Evolutionary conservation across 2,329 filamentous ascomycete species (phyloP), one percentile per base, ranked within the genome.

Genomic region (Cordyceps farinosa): DNA sequence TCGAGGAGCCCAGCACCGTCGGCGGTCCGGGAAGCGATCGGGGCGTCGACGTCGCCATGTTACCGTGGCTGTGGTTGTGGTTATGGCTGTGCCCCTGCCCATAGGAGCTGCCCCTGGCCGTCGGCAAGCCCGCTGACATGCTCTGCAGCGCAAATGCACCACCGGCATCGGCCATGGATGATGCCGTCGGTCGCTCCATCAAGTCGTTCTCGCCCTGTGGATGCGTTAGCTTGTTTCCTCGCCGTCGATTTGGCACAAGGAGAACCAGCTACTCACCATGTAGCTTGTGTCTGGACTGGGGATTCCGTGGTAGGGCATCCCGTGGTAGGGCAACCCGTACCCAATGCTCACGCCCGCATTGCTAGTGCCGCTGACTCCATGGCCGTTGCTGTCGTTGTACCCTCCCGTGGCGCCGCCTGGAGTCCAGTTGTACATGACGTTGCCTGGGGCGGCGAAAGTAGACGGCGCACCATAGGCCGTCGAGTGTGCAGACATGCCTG

Each of bases 111-210:
- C 47, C 22, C 29, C 32, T 36, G 29, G n/a, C 17, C 30, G n/a
- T 22, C 30, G 55, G 48, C 32, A 60, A 30, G 38, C 55, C 62
- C 17, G 53, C 48, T 5, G 62, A 57, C 47, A 64, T 54, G 48
- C 22, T 64, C 40, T 64, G 62, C 48, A 64, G 40, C 13, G 62
- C 55, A 54, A 64, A 64, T 0, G 62, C 55, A 3, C 56, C 62
- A 3, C 56, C 62, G 6, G 53, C 42, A 8, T 64, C 62, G 3
- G 62, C 48, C 48, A 54, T 51, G 2, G 36, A 29, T 4, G 62
- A n/a, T n/a, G 62, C 54, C 22, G 62, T 17, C 9, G 55, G 48
- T 32, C 54, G 48, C 7, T 60, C 56, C 27, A 59, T 42, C 55
- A 60, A 27, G 50, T 57, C 45, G 13, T 62, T 47, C 2, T 58